Evolutionary conservation across 306 rosid species (phyloP).

Genomic region (Hippophae rhamnoides): DNA sequence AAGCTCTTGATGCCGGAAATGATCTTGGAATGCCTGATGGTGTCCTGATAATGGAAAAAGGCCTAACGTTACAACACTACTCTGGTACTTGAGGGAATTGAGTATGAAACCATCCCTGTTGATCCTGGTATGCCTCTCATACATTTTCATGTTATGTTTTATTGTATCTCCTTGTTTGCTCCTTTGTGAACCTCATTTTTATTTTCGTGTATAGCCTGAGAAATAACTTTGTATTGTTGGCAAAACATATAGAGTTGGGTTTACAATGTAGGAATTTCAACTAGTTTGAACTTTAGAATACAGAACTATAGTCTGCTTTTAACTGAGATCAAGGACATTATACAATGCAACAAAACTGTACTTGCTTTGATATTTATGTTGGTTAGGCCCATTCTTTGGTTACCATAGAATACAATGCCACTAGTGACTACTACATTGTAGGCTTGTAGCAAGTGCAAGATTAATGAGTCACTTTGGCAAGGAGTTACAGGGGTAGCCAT

Average conservation of each 20-base stretch:
- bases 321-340: slow-evolving; percentile 70
- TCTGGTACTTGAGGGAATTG: slow-evolving; percentile 57
- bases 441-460: slow-evolving; percentile 63
- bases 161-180: no score
- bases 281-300: slow-evolving; percentile 76
- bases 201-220: no score
- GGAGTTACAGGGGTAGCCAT: slow-evolving; percentile 82
- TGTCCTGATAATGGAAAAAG: slow-evolving; percentile 92
- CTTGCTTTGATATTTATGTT: slow-evolving; percentile 69
- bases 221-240: slow-evolving; percentile 39
- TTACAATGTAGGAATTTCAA: slow-evolving; percentile 81
- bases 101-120: slow-evolving; percentile 44
- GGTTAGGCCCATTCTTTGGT: slow-evolving; percentile 84
- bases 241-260: slow-evolving; percentile 76
- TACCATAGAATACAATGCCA: slow-evolving; percentile 77
- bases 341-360: slow-evolving; percentile 50
- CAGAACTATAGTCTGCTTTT: slow-evolving; percentile 63
- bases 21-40: slow-evolving; percentile 82
- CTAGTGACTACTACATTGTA: slow-evolving; percentile 74
- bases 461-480: slow-evolving; percentile 81
- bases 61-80: slow-evolving; percentile 73
- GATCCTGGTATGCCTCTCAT: slow-evolving; percentile 48
- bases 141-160: no score
- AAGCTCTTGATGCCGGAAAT: slow-evolving; percentile 53
- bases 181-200: no score